Evolutionary conservation across 495 filamentous ascomycete genomes (phyloP), one percentile per base, ranked within the genome.

Genomic region (Parathielavia hyrcaniae): DNA sequence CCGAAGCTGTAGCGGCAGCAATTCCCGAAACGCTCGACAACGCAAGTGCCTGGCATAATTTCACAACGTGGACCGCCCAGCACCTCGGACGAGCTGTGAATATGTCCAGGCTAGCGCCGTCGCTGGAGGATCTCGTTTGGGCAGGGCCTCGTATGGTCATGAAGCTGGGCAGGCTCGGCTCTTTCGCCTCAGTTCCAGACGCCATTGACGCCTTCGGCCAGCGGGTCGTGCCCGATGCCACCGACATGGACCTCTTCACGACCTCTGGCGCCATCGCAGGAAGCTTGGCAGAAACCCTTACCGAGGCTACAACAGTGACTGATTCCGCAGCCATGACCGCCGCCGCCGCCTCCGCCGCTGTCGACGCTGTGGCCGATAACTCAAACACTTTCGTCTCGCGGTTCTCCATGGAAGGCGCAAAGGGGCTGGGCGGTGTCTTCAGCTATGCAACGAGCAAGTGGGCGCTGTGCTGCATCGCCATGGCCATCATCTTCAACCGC

Each of bases 361-460:
- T 68, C 13, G 70, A 67, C 39, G 64, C 66, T 11, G 66, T 63
- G 22, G 59, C 64, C 34, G 65, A 71, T 45, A 74, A 77, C 53
- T 71, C 75, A 17, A 59, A 69, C 19, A 69, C 72, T 20, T 60
- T 77, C 40, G 64, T 72, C 46, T 75, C 77, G 20, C 70, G 72
- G 41, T 76, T 81, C 60, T 77, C 79, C 10, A 63, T 79, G 64
- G 79, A 81, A 53, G 71, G 79, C 6, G 71, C 75, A 9, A 71
- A 70, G 56, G 76, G 86, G 16, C 71, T 97, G n/a, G 87, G 89
- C 10, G 90, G 90, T 38, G 81, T 98, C 34, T 95, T 97, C 67
- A 86, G 84, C 45, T 98, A 97, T 68, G 75, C 92, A 41, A 96
- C 91, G 0, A 95, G 91, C 69, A 89, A 88, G 60, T 98, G 95